Conservation (phyloP, 371 early-diverging fungal species). For the Zancudomyces culisetae region DNA sequence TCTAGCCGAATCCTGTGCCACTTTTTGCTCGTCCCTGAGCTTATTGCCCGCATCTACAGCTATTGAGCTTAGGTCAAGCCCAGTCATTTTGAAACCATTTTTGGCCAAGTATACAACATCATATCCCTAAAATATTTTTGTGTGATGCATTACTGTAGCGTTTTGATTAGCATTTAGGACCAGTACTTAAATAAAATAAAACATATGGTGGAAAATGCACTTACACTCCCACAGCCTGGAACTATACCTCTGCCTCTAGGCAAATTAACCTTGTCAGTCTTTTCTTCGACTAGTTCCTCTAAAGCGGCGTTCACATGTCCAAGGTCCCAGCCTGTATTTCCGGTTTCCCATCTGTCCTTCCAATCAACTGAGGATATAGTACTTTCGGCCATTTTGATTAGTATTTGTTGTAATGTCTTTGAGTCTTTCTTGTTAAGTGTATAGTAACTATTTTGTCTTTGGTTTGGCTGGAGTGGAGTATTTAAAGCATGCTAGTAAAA, state of each 20-base stretch:
- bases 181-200: no score
- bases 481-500: no score
- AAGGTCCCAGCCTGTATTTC: constrained; percentile 39
- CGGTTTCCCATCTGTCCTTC: constrained; percentile 27
- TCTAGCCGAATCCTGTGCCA: constrained; percentile 25
- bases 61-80: constrained; percentile 47
- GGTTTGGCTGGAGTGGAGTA: no score
- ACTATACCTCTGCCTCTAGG: constrained; percentile 48
- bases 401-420: no score
- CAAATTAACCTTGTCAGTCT: constrained; percentile 22
- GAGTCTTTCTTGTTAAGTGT: no score
- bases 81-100: constrained; percentile 32
- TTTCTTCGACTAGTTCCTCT: constrained; percentile 34
- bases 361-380: no score
- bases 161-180: no score
- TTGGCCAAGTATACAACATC: constrained; percentile 53
- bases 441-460: no score
- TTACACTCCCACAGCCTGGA: constrained; percentile 71
- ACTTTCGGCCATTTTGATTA: no score
- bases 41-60: constrained; percentile 33
- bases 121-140: no score
- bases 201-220: no score
- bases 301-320: constrained; percentile 43
- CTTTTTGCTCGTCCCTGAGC: constrained; percentile 22
- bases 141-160: no score